These are phyloP conservation scores for Paracoccidioides lutzii DNA, from an alignment of 2,329 filamentous ascomycete species.

Conservation along the genomic window DNA sequence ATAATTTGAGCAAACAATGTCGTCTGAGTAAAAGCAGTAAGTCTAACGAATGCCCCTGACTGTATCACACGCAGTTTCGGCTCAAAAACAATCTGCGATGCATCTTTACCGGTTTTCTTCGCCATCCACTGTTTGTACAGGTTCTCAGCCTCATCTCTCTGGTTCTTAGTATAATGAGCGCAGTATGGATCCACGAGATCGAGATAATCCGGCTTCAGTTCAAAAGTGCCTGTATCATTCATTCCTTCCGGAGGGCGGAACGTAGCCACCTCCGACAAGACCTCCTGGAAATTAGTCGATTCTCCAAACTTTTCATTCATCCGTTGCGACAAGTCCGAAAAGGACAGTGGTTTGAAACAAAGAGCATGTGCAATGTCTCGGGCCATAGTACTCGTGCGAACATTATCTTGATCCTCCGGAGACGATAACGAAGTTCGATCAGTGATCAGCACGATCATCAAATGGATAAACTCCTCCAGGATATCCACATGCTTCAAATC, in stretches of 20 bases:
- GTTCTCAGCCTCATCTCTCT: slow-evolving; percentile 85
- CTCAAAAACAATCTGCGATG: slow-evolving; percentile 81
- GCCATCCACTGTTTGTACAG: slow-evolving; percentile 80
- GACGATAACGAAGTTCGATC: slow-evolving; percentile 62
- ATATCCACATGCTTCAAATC: slow-evolving; percentile 82
- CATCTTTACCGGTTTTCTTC: slow-evolving; percentile 68
- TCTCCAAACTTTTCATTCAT: slow-evolving; percentile 83
- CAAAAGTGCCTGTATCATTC: slow-evolving; percentile 86
- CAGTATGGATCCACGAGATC: slow-evolving; percentile 91
- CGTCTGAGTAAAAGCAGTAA: slow-evolving; percentile 70
- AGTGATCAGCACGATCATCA: slow-evolving; percentile 80
- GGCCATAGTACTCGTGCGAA: slow-evolving; percentile 57
- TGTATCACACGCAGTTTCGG: slow-evolving; percentile 66
- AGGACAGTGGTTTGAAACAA: slow-evolving; percentile 91
- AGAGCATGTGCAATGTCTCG: slow-evolving; percentile 86
- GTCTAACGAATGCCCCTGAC: slow-evolving; percentile 61
- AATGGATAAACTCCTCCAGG: slow-evolving; percentile 87
- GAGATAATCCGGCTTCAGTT: slow-evolving; percentile 73
- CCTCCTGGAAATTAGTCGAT: slow-evolving; percentile 70
- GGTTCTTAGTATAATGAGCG: slow-evolving; percentile 91
- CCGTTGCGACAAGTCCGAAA: slow-evolving; percentile 77
- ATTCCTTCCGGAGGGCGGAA: slow-evolving; percentile 86
- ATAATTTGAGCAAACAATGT: slow-evolving; percentile 81
- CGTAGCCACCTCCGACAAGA: slow-evolving; percentile 75
- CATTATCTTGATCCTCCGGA: slow-evolving; percentile 22